phyloP scores from a whole-genome alignment of 2,329 filamentous ascomycete species.

The Colletotrichum sublineola region DNA sequence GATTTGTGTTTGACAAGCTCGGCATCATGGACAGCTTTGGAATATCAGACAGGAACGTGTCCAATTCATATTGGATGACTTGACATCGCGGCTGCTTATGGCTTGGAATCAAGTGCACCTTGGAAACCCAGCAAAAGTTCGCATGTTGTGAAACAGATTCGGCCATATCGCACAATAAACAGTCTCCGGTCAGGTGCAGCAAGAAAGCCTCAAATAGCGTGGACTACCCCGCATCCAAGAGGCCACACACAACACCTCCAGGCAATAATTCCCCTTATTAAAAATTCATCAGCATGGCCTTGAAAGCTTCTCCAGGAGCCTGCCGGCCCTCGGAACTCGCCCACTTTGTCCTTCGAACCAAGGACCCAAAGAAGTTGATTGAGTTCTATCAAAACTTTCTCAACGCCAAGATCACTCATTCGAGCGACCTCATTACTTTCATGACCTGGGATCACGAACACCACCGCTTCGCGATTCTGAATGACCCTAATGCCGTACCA shows the following conservation, averaged over 20 bases:
- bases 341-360: conserved; percentile 31
- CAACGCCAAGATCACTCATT: conserved; percentile 48
- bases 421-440: conserved; percentile 51
- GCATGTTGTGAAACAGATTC: conserved; percentile 21
- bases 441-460: conserved; percentile 62
- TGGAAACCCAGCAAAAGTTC: neutral
- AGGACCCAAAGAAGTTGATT: conserved; percentile 44
- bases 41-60: neutral
- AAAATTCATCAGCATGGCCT: conserved; percentile 12
- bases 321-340: conserved; percentile 34
- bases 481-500: conserved; percentile 45
- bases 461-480: conserved; percentile 59
- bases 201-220: neutral
- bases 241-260: neutral
- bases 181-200: neutral
- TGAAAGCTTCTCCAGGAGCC: conserved; percentile 3
- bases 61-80: neutral
- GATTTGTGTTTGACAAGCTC: neutral
- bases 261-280: neutral
- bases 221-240: conserved; percentile 5
- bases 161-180: neutral
- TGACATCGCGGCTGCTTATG: neutral
- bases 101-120: too few relatives aligned
- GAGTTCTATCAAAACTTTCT: conserved; percentile 55
- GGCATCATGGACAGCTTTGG: neutral